Conservation (phyloP, 2,329 filamentous ascomycete genomes). For the Colletotrichum cordylinicola region DNA sequence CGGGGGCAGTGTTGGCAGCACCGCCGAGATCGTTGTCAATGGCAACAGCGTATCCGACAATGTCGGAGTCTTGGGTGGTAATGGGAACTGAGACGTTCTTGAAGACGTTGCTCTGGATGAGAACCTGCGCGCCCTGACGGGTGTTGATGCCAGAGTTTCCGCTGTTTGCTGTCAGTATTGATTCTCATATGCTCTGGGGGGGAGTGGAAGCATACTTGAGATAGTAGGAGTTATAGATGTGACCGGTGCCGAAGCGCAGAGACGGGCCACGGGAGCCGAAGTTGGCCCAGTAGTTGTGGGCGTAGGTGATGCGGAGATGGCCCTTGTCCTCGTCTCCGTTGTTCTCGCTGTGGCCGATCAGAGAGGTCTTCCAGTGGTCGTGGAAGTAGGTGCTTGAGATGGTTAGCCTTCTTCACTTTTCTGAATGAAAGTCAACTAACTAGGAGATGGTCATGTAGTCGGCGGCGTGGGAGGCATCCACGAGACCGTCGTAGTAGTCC, state of each 20-base stretch:
- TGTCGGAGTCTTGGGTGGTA: conserved; percentile 24
- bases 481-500: conserved; percentile 48
- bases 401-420: not conserved
- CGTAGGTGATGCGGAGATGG: conserved; percentile 63
- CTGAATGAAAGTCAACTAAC: not conserved
- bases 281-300: conserved; percentile 66
- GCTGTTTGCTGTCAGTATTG: conserved; percentile 18
- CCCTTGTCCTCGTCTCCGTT: conserved; percentile 64
- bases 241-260: conserved; percentile 67
- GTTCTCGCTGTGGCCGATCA: conserved; percentile 66
- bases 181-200: not conserved
- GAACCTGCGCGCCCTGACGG: conserved; percentile 55
- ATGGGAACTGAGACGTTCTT: conserved; percentile 36
- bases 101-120: conserved; percentile 54
- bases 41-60: conserved; percentile 9
- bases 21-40: conserved; percentile 18
- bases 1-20: conserved; percentile 7
- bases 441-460: conserved; percentile 48
- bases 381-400: conserved; percentile 41
- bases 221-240: conserved; percentile 52
- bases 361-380: conserved; percentile 64
- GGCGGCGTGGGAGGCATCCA: conserved; percentile 49
- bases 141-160: conserved; percentile 57
- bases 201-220: conserved; percentile 19
- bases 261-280: conserved; percentile 65